Base-by-base conservation (phyloP, 371 early-diverging fungal species). In the Cokeromyces recurvatus region DNA sequence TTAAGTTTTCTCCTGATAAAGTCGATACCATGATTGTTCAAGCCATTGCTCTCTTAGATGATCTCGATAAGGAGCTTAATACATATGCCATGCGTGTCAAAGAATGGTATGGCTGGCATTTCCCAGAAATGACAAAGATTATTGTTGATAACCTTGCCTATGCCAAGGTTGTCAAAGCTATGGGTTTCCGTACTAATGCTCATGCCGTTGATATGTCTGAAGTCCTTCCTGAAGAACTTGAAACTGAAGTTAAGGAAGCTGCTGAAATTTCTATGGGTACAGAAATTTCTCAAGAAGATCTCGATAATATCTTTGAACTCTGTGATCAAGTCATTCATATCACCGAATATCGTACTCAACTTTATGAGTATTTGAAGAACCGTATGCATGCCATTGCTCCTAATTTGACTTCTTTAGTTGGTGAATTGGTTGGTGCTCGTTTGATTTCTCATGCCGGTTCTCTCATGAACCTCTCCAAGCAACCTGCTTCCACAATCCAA, bases 21-120 rank as follows among this genome's bases (percentile, higher is more conserved):
- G 84, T 91, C 4, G 97, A 97, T 70, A 92, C 90, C 39, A 93
- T 95, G 92, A 90, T 95, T 64, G 90, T 95, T 34, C 95, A 97
- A 79, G 92, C 94, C 12, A 92, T 97, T 64, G 84, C 80, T 51
- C 77, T 97, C 35, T 71, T 95, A 53, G 94, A 95, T 57, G 94
- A 95, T 62, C 78, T 95, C 41, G 95, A 94, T 75, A 94, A 91
- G 74, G 96, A 95, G 74, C 84, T 95, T 57, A 97, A 97, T 81
- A 90, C 91, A 12, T 94, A 95, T 64, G 83, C 89, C n/a, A 98
- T 98, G 98, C 87, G 95, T 64, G 84, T 92, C 57, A 91, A 86
- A 79, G 94, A 93, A 71, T 92, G 93, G 94, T 94, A 92, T 53
- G 88, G 91, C 35, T 86, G 90, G 85, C 93, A 94, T 59, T 93